Percentiles rank a stretch among this genome's conserved stretches.
These are phyloP conservation scores for Yamadazyma paraphyllophila DNA, from an alignment of 805 yeast species.

Conservation along the genomic window DNA sequence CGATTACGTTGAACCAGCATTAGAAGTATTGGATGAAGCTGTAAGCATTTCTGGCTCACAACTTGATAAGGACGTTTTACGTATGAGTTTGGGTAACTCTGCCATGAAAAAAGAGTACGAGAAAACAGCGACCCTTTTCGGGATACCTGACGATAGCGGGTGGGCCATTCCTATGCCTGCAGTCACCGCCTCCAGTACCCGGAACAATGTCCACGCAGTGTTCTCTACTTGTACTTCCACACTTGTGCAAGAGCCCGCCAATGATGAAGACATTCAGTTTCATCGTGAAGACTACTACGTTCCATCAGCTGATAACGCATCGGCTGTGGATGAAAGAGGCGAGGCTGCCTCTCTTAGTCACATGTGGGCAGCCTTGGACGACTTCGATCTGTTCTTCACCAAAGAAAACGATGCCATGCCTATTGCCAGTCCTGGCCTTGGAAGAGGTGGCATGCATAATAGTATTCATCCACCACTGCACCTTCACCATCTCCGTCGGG, in stretches of 20 bases:
- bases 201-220: slow-evolving; percentile 94
- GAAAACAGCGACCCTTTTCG: slow-evolving; percentile 84
- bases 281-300: slow-evolving; percentile 59
- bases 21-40: slow-evolving; percentile 86
- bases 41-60: slow-evolving; percentile 84
- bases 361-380: slow-evolving; percentile 91
- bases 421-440: slow-evolving; percentile 1
- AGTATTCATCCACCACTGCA: neutral
- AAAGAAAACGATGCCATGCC: slow-evolving; percentile 31
- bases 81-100: slow-evolving; percentile 87
- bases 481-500: slow-evolving; percentile 6
- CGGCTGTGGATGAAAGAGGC: slow-evolving; percentile 52
- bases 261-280: slow-evolving; percentile 47
- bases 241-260: slow-evolving; percentile 34
- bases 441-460: neutral
- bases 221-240: slow-evolving; percentile 73
- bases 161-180: slow-evolving; percentile 98
- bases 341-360: slow-evolving; percentile 77
- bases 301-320: slow-evolving; percentile 43
- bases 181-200: slow-evolving; percentile 79
- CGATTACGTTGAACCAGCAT: slow-evolving; percentile 83
- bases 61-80: slow-evolving; percentile 83
- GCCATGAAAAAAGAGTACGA: slow-evolving; percentile 79
- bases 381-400: slow-evolving; percentile 84
- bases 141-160: slow-evolving; percentile 92